Evolutionary conservation across 352 stramenopile species (phyloP), one percentile per base, ranked within the genome.

Genomic region (Globisporangium paddicum): DNA sequence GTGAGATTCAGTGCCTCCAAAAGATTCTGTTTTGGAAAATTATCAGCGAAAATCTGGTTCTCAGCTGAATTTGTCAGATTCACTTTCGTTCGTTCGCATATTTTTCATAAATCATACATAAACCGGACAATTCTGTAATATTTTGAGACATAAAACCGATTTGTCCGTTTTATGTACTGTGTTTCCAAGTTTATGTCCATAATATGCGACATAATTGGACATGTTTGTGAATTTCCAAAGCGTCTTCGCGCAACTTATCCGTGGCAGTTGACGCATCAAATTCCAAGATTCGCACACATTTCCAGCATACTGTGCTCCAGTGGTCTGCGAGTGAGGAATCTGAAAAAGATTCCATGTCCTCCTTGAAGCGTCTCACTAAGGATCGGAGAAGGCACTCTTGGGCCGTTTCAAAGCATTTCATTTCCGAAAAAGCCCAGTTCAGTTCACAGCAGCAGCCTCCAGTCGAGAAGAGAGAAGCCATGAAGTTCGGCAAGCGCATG

Each of bases 401-500:
- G n/a, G n/a, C n/a, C n/a, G n/a, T n/a, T n/a, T n/a, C n/a, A n/a
- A n/a, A n/a, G n/a, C n/a, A 23, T 34, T 50, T 50, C 44, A 50
- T 34, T 50, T 23, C 21, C 44, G 23, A 50, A 50, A 34, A 34
- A n/a, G 44, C 44, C 44, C 44, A 50, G 44, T 34, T 9, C 44
- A 6, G n/a, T n/a, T n/a, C n/a, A 50, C 3, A 49, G 5, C 25
- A 50, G 30, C 18, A 16, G 21, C 42, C 23, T 11, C 21, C 42
- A 19, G 30, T 19, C 28, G 19, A 49, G 19, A 49, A 49, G 11
- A 19, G 14, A 49, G 16, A 16, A 49, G 42, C 34, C 14, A 93
- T 93, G 80, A 93, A 93, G 73, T 93, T 93, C 48, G 82, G 82
- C 69, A 93, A 93, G 62, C 82, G 82, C 48, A 83, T 90, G 67